Conservation (phyloP, 148 eudicot species). For the Bassia scoparia region DNA sequence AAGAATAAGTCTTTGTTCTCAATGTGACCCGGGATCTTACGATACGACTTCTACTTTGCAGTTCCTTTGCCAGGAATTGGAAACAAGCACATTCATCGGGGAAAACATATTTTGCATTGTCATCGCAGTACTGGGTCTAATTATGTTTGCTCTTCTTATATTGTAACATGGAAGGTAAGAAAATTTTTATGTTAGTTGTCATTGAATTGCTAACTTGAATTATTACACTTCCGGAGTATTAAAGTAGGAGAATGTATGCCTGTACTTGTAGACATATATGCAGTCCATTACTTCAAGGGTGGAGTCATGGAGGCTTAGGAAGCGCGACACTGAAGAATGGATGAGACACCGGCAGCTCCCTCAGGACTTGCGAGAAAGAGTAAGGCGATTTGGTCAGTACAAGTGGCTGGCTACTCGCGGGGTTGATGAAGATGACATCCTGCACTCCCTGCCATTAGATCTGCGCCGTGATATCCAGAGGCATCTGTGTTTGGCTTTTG, state of each 20-base stretch:
- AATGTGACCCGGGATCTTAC: background rate
- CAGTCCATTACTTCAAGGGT: slow-evolving; percentile 71
- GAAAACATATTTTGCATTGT: slow-evolving; percentile 58
- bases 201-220: too few relatives aligned
- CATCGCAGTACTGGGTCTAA: slow-evolving; percentile 56
- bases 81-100: slow-evolving; percentile 53
- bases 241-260: too few relatives aligned
- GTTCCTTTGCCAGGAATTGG: slow-evolving; percentile 60
- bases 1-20: too few relatives aligned
- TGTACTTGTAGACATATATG: slow-evolving; percentile 79
- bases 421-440: slow-evolving; percentile 68
- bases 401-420: slow-evolving; percentile 89
- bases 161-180: slow-evolving; percentile 73
- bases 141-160: slow-evolving; percentile 62
- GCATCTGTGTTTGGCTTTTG: slow-evolving; percentile 79
- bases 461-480: slow-evolving; percentile 83
- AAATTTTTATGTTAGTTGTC: background rate
- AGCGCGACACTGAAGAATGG: slow-evolving; percentile 91
- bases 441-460: slow-evolving; percentile 68
- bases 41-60: slow-evolving; percentile 35
- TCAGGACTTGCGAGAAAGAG: slow-evolving; percentile 64
- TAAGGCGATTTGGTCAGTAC: slow-evolving; percentile 65
- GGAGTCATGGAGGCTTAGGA: slow-evolving; percentile 81
- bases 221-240: too few relatives aligned
- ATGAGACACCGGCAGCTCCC: slow-evolving; percentile 91